phyloP scores from a whole-genome alignment of 805 yeast species.

The Danielozyma ontarioensis region DNA sequence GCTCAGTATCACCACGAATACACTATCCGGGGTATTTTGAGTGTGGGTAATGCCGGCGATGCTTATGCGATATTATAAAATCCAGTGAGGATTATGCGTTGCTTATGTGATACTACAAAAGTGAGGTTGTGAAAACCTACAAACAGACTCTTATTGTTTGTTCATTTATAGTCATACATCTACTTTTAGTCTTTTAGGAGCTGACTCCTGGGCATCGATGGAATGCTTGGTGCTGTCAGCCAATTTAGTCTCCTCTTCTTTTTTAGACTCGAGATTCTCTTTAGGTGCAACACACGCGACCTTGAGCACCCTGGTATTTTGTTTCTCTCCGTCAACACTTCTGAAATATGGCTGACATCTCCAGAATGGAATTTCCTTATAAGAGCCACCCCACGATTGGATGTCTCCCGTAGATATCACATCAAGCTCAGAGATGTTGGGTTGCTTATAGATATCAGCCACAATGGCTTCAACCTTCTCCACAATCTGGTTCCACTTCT shows the following conservation, averaged over 20 bases:
- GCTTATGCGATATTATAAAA: no score
- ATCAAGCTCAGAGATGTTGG: slow-evolving; percentile 54
- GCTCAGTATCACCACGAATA: not conserved
- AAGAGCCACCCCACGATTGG: slow-evolving; percentile 74
- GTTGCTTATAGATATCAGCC: slow-evolving; percentile 44
- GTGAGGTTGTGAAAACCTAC: no score
- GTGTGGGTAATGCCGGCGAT: no score
- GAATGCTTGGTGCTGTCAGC: no score
- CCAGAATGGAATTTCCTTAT: slow-evolving; percentile 87
- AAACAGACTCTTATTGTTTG: no score
- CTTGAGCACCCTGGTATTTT: slow-evolving; percentile 30
- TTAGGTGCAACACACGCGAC: slow-evolving; percentile 18
- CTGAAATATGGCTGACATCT: slow-evolving; percentile 94
- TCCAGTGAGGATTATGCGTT: no score
- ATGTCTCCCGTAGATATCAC: slow-evolving; percentile 46
- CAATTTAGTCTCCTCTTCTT: no score
- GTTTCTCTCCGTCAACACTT: slow-evolving; percentile 70
- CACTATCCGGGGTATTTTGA: not conserved
- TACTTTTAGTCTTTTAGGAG: no score
- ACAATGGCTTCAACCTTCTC: slow-evolving; percentile 65
- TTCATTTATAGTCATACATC: no score
- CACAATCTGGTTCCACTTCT: slow-evolving; percentile 50
- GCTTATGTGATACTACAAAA: no score
- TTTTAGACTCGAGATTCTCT: no score
- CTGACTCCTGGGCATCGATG: no score